Base-by-base conservation (phyloP, 2,329 filamentous ascomycete genomes). In the Davidsoniella australis region DNA sequence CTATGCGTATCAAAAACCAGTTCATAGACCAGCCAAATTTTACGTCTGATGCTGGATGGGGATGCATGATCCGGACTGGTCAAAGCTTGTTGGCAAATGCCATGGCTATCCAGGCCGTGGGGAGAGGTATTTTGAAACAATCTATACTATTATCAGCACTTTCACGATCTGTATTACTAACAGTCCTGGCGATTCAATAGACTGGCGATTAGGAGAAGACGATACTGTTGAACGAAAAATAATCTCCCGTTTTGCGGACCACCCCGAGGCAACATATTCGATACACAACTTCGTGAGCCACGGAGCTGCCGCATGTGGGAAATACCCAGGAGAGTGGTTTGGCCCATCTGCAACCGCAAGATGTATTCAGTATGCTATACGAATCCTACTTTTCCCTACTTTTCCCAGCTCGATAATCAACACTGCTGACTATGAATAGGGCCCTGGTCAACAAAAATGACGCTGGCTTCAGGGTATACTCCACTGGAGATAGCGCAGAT, bases 271-370 rank as follows among this genome's bases (percentile, higher is more conserved):
- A 3, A 85, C 87, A 0, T 96, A 94, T 61, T 96, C 89, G 1
- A 86, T 98, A 57, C 91, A 98, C 59, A 85, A 81, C 54, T 98
- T 98, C 59, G 91, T 98, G 36, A 72, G 80, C 48, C 83, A 94
- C 57, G 91, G 91, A 16, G 87, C 87, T 20, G 71, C 75, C 36
- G 81, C 82, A 2, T 98, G 91, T 63, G 88, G 86, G 3, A 96
- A 94, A 64, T 85, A 93, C 59, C 91, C 91, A 0, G 91, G 91
- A 37, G 86, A 96, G 65, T 98, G 91, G 91, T 98, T 98, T 65
- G 91, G 91, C 0, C 91, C 91, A n/a, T 95, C 87, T 16, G 91
- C 91, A 5, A 93, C 91, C 8, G 88, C 91, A 43, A 78, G 82
- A 50, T 96, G 91, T 63, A 95, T 98, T 56, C 82, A 91, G 87